phyloP scores from a whole-genome alignment of 345 rosid genomes.

The Melaleuca quinquenervia region DNA sequence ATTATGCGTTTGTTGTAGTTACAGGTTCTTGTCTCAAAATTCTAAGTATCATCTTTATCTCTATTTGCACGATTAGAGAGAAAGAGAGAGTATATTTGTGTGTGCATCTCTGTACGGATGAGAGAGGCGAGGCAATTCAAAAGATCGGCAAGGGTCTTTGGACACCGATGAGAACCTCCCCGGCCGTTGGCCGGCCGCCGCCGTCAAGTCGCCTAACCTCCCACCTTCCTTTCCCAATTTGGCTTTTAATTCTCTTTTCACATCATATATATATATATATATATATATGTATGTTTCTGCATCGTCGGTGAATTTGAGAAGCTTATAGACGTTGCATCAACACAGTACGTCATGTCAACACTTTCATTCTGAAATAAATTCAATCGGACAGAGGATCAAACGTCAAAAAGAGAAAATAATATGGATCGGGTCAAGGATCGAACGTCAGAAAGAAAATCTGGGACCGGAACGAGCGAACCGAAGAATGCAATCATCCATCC shows the following conservation, averaged over 20 bases:
- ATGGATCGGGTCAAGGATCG: too few species aligned
- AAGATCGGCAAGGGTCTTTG: neutral
- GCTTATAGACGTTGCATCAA: neutral
- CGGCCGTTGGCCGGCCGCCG: neutral
- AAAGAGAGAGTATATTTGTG: neutral
- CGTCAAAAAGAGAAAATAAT: neutral
- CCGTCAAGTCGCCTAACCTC: neutral
- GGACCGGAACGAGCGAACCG: neutral
- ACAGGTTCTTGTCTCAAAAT: neutral
- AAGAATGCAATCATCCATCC: neutral
- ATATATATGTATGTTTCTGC: too few species aligned
- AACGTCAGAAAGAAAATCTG: neutral
- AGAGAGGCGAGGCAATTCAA: too few species aligned
- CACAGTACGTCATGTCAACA: fast-evolving
- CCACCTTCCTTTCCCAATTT: neutral
- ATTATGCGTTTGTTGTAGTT: neutral
- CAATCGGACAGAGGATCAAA: too few species aligned
- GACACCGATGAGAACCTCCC: neutral
- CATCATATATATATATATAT: too few species aligned
- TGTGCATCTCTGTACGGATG: too few species aligned
- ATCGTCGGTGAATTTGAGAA: too few species aligned
- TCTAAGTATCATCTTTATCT: too few species aligned
- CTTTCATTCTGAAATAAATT: neutral
- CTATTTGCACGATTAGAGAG: too few species aligned
- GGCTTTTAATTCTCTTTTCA: neutral